Base-by-base conservation (phyloP, 768 basidiomycete genomes). In the Mycena belliarum region DNA sequence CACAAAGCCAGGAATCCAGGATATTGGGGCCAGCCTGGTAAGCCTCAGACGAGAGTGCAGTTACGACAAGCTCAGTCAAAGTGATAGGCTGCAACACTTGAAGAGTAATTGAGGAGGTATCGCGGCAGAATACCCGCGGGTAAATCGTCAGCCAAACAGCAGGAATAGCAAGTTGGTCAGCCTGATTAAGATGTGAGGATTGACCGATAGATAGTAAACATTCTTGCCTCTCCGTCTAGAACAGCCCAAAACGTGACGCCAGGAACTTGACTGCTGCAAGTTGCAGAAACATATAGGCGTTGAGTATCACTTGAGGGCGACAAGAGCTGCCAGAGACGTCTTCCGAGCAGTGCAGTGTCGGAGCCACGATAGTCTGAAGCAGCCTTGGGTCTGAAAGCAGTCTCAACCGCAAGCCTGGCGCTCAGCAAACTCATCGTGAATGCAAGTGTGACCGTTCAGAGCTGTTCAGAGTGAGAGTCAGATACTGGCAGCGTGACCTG, bases 51-150 rank as follows among this genome's bases (percentile, higher is more conserved):
- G 84, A 80, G 45, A 82, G 72, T 21, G 86, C 84, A 18, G 76
- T 73, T 18, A 84, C 65, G 50, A 87, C 68, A 32, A 86, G 74
- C 57, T 82, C 80, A 16, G 77, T 78, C n/a, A 87, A 64, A 18
- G 61, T 49, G n/a, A 74, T 41, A 7, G 74, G 74, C 24, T 72
- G 70, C 18, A 69, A 63, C 7, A 55, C 50, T 38, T 67, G 63
- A 35, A 78, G 51, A 32, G 64, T 52, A 48, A 71, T 48, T 1
- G 55, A 45, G 10, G 63, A 50, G 8, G 45, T 18, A 44, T 59
- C 37, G 48, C 26, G 51, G 24, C 57, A 47, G 60, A 81, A 80
- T 42, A 80, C 68, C 49, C 69, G 65, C 41, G 63, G 63, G 66
- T 80, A 74, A 33, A 49, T 38, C 48, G 57, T 63, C 20, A 72